phyloP scores from a whole-genome alignment of 306 rosid species.

The Boehmeria nivea region DNA sequence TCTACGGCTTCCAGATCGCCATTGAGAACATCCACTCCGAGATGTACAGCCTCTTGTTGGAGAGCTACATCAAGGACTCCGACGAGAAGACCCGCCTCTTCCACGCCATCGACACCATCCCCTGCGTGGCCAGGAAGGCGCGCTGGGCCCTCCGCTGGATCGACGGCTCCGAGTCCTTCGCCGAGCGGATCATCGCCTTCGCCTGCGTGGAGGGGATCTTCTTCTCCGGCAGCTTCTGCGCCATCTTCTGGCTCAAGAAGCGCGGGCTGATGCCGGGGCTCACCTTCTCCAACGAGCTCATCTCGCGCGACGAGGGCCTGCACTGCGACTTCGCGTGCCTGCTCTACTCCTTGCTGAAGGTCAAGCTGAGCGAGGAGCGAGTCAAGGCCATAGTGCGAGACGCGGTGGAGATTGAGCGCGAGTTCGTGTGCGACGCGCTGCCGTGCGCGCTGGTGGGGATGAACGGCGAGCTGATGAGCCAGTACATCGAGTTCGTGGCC shows the following conservation, averaged over 20 bases:
- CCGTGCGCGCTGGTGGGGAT: slow-evolving; percentile 81
- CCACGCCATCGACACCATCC: slow-evolving; percentile 65
- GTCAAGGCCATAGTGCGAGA: slow-evolving; percentile 46
- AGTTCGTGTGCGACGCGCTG: slow-evolving; percentile 75
- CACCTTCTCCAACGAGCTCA: slow-evolving; percentile 79
- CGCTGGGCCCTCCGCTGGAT: slow-evolving; percentile 65
- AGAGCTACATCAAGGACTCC: slow-evolving; percentile 64
- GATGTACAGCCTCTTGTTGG: slow-evolving; percentile 75
- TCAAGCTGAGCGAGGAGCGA: slow-evolving; percentile 52
- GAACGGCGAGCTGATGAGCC: slow-evolving; percentile 71
- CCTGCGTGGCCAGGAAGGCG: slow-evolving; percentile 60
- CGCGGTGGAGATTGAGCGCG: slow-evolving; percentile 72
- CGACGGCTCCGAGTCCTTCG: slow-evolving; percentile 41
- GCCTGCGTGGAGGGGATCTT: slow-evolving; percentile 87
- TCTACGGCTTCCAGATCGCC: slow-evolving; percentile 86
- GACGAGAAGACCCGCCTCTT: slow-evolving; percentile 50
- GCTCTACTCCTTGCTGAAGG: slow-evolving; percentile 41
- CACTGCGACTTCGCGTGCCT: slow-evolving; percentile 86
- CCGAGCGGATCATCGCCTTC: slow-evolving; percentile 60
- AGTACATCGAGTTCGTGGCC: slow-evolving; percentile 76
- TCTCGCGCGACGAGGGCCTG: slow-evolving; percentile 76
- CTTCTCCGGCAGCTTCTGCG: slow-evolving; percentile 82
- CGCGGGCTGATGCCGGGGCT: slow-evolving; percentile 82
- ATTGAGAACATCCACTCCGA: slow-evolving; percentile 90
- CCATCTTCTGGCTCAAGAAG: slow-evolving; percentile 84